Evolutionary conservation across 495 filamentous ascomycete genomes (phyloP), one percentile per base, ranked within the genome.

Genomic region (Elaphomyces granulatus): DNA sequence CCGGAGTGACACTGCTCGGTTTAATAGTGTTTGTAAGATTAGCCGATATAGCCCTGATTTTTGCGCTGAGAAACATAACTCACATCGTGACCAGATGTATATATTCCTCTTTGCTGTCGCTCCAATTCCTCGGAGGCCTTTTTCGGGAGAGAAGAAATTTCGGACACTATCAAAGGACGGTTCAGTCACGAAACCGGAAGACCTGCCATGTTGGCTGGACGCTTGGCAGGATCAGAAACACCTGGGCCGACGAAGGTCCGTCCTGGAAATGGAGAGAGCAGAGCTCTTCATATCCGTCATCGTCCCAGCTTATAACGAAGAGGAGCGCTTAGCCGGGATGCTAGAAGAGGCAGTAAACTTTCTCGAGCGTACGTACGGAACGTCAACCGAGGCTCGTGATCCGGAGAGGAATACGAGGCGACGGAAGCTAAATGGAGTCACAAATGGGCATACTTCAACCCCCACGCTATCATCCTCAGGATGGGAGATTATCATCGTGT

Each of bases 401-500:
- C 47, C 48, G 32, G 42, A 23, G 34, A 20, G 32, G 15, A 45
- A 14, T 6, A 17, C 14, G 4, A 32, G 28, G n/a, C 23, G 34
- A 32, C 32, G 19, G 14, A 40, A 43, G 14, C 28, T 18, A 21
- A 30, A 42, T 18, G 34, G 15, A 19, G 32, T n/a, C 4, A 18
- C 2, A 16, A 34, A 35, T 17, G n/a, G n/a, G n/a, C 20, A 31
- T 36, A 16, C n/a, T n/a, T 7, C 15, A 16, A 15, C 20, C n/a
- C 23, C 16, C 1, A n/a, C n/a, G n/a, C n/a, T n/a, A n/a, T 16
- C 36, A 3, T 23, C 40, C 17, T 67, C 62, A 21, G 86, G 84
- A 21, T 99, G 92, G 78, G 90, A 99, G 58, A 88, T 99, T 44
- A 61, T 99, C n/a, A 63, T 99, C 36, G 74, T 99, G 34, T 83